These are phyloP conservation scores for Aspergillus thermomutatus DNA, from an alignment of 2,329 filamentous ascomycete species.

Conservation along the genomic window DNA sequence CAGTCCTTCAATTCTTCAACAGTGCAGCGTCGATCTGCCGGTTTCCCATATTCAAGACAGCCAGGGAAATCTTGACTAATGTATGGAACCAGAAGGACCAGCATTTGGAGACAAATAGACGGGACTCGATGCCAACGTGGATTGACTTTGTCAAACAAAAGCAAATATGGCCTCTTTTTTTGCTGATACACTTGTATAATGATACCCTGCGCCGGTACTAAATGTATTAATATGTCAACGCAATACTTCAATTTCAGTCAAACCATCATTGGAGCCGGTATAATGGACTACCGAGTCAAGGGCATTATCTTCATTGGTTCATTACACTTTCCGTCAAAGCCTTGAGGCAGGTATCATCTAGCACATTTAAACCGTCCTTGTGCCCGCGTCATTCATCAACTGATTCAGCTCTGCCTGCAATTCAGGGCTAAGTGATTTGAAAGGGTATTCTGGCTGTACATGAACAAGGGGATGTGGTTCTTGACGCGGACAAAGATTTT, in stretches of 20 bases:
- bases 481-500: slow-evolving; percentile 25
- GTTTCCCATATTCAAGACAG: slow-evolving; percentile 21
- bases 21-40: slow-evolving; percentile 21
- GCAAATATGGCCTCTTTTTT: slow-evolving; percentile 28
- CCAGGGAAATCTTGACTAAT: slow-evolving; percentile 26
- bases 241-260: too few species aligned
- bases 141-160: slow-evolving; percentile 22
- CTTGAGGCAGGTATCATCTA: not conserved
- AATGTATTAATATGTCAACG: too few species aligned
- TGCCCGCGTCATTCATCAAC: slow-evolving; percentile 39
- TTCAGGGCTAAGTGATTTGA: slow-evolving; percentile 35
- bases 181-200: slow-evolving; percentile 12
- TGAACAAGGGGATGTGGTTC: slow-evolving; percentile 32
- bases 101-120: slow-evolving; percentile 16
- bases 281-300: too few species aligned
- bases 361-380: slow-evolving; percentile 27
- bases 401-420: slow-evolving; percentile 34
- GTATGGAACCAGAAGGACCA: slow-evolving; percentile 29
- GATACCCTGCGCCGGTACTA: not conserved
- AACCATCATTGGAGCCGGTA: too few species aligned
- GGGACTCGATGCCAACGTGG: slow-evolving; percentile 27
- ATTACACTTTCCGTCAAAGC: too few species aligned
- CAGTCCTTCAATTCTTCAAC: slow-evolving; percentile 23
- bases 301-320: too few species aligned
- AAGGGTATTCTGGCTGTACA: slow-evolving; percentile 30